Conservation (phyloP, 1,139 yeast species). For the Geotrichum citri-aurantii region DNA sequence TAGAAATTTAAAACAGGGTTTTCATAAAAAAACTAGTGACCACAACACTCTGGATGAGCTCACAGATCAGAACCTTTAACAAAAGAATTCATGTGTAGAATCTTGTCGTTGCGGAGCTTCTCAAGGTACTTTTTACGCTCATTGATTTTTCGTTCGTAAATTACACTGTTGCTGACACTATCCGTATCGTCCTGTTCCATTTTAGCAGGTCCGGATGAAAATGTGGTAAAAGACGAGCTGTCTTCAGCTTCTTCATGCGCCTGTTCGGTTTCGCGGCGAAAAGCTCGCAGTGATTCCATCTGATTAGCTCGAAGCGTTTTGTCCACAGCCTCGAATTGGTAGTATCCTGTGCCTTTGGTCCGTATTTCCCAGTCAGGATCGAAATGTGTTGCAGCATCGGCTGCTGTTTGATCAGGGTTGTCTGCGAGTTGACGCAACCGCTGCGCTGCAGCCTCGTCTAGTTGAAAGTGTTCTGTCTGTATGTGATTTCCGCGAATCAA, state of each 20-base stretch:
- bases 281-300: constrained; percentile 6
- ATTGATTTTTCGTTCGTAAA: constrained; percentile 9
- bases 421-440: constrained; percentile 3
- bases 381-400: constrained; percentile 9
- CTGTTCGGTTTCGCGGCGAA: constrained; percentile 5
- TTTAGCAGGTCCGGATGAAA: neutral
- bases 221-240: neutral
- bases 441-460: constrained; percentile 12
- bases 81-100: constrained; percentile 10
- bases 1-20: too few species aligned
- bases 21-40: neutral
- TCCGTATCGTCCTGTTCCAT: neutral
- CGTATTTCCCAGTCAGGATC: constrained; percentile 18
- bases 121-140: constrained; percentile 12
- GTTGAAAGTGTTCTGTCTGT: constrained; percentile 10
- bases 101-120: constrained; percentile 5
- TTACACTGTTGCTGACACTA: neutral
- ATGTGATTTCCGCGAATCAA: constrained; percentile 13
- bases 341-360: constrained; percentile 17
- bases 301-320: constrained; percentile 7
- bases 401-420: neutral
- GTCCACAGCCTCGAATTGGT: constrained; percentile 11
- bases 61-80: constrained; percentile 11
- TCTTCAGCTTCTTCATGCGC: neutral
- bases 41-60: neutral